phyloP scores from a whole-genome alignment of 2,329 filamentous ascomycete species.

The Exserohilum rostratum region DNA sequence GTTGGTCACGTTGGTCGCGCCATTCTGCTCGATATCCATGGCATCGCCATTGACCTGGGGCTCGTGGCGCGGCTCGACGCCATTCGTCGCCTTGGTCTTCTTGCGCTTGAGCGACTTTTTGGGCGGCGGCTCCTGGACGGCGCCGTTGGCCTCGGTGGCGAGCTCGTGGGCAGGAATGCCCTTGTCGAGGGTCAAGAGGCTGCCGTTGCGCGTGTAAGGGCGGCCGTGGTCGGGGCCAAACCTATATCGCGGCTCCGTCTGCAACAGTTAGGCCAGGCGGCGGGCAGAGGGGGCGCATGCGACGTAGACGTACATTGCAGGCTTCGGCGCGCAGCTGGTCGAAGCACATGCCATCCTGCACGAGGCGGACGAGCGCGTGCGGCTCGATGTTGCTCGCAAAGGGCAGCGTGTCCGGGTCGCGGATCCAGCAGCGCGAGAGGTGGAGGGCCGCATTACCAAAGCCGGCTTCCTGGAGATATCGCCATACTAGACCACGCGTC shows the following conservation, averaged over 20 bases:
- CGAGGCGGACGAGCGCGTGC: constrained; percentile 64
- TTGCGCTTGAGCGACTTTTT: constrained; percentile 45
- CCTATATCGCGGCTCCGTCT: constrained; percentile 43
- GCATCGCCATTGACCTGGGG: constrained; percentile 53
- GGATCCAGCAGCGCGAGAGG: constrained; percentile 67
- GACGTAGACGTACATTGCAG: constrained; percentile 42
- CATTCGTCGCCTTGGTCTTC: constrained; percentile 41
- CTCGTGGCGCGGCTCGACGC: constrained; percentile 39
- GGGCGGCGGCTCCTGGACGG: constrained; percentile 39
- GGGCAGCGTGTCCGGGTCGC: constrained; percentile 65
- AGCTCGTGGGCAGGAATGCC: constrained; percentile 45
- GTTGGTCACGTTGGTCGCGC: constrained; percentile 34
- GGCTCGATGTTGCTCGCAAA: constrained; percentile 66
- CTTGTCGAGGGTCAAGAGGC: constrained; percentile 44
- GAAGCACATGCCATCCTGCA: constrained; percentile 66
- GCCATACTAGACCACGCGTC: constrained; percentile 58
- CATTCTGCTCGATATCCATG: constrained; percentile 54
- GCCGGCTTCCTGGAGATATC: constrained; percentile 56
- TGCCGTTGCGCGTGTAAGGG: constrained; percentile 49
- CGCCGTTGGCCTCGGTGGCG: constrained; percentile 42
- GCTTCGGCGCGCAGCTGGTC: constrained; percentile 52
- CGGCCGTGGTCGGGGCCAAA: constrained; percentile 50
- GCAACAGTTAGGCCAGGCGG: constrained; percentile 25
- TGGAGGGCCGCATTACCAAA: constrained; percentile 65
- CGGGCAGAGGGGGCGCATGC: background rate